These are phyloP conservation scores for Alternaria burnsii DNA, from an alignment of 2,329 filamentous ascomycete species.

Conservation along the genomic window DNA sequence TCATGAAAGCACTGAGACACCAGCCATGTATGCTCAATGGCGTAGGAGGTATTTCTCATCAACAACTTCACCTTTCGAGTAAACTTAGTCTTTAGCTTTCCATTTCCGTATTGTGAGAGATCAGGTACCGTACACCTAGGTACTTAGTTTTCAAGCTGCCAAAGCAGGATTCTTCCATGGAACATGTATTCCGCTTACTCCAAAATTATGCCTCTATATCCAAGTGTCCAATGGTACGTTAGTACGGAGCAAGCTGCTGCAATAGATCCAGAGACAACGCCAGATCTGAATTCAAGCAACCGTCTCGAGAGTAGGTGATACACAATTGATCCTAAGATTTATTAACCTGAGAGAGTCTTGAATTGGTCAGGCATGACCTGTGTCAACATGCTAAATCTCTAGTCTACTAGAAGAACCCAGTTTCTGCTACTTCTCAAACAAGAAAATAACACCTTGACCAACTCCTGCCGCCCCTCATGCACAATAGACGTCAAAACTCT, in stretches of 20 bases:
- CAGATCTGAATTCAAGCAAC: background rate
- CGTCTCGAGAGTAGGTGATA: background rate
- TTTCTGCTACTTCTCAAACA: too few relatives aligned
- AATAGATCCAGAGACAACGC: background rate
- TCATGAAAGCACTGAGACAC: background rate
- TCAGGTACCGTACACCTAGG: background rate
- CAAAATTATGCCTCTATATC: background rate
- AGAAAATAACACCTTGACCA: too few relatives aligned
- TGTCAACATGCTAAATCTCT: too few relatives aligned
- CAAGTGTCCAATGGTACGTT: background rate
- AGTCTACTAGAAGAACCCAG: too few relatives aligned
- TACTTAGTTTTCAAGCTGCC: background rate
- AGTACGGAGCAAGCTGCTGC: background rate
- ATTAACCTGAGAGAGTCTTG: too few relatives aligned
- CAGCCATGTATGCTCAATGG: conserved; percentile 47
- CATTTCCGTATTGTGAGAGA: background rate
- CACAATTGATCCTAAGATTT: too few relatives aligned
- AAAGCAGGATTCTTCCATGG: background rate
- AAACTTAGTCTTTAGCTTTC: conserved; percentile 74
- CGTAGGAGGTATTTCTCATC: conserved; percentile 56
- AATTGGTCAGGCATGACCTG: too few relatives aligned
- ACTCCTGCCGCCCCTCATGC: too few relatives aligned
- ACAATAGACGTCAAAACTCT: too few relatives aligned
- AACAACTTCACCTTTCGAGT: conserved; percentile 77
- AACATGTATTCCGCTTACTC: background rate